Conservation (phyloP, 78 protist species). For the Chrysochromulina parva region DNA sequence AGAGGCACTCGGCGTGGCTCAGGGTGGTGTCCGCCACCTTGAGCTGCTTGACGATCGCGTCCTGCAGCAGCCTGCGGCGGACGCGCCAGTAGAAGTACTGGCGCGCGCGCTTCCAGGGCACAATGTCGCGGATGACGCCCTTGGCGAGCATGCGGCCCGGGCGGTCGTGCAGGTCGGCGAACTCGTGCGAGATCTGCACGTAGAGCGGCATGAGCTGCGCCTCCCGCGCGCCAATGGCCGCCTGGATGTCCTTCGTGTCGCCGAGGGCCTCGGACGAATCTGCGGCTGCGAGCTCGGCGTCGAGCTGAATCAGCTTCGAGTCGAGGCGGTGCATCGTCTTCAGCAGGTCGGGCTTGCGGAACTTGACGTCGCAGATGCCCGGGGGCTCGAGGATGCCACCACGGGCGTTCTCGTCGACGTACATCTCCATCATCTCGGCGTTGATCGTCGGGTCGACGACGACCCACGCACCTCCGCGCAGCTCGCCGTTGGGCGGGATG, state of each 20-base stretch:
- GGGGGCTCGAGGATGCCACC: slow-evolving; percentile 96
- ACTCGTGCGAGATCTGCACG: slow-evolving; percentile 79
- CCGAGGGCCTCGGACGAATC: not conserved
- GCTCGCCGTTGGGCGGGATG: slow-evolving; percentile 74
- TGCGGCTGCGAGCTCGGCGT: not conserved
- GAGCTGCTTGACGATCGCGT: not conserved
- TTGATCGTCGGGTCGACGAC: slow-evolving; percentile 94
- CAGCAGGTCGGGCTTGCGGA: slow-evolving; percentile 62
- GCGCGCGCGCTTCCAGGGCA: not conserved
- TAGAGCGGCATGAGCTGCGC: slow-evolving; percentile 7
- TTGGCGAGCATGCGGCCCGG: slow-evolving; percentile 94
- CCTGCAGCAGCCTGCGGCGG: not conserved
- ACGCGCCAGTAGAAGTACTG: not conserved
- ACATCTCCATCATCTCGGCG: slow-evolving; percentile 90
- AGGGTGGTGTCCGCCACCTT: not conserved
- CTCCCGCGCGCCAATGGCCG: slow-evolving; percentile 28
- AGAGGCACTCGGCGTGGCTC: no score
- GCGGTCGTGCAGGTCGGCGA: slow-evolving; percentile 95
- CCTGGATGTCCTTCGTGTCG: not conserved
- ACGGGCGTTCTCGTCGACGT: slow-evolving; percentile 77
- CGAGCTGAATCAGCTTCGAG: slow-evolving; percentile 16
- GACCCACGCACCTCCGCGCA: slow-evolving; percentile 90
- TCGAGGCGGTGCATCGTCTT: slow-evolving; percentile 82
- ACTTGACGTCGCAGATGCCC: slow-evolving; percentile 88
- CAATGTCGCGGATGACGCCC: slow-evolving; percentile 71